Evolutionary conservation across 78 protist genomes (phyloP).

Genomic region (Pirum gemmata): DNA sequence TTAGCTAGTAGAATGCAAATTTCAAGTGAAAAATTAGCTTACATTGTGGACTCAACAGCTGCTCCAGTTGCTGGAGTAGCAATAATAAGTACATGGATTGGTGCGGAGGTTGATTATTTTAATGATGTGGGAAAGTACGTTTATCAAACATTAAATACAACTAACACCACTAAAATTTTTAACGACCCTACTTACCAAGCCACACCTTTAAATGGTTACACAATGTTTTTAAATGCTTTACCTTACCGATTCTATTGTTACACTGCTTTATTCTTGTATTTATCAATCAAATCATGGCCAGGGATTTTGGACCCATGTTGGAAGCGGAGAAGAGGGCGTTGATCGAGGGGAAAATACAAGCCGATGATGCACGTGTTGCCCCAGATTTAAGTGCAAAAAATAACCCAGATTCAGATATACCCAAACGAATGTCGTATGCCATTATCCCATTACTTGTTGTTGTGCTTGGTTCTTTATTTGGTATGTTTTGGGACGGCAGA

Average conservation of each 20-base stretch:
- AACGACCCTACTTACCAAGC: no score
- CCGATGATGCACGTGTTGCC: constrained; percentile 1
- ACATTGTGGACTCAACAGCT: constrained; percentile 44
- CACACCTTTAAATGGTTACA: no score
- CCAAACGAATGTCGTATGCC: constrained; percentile 9
- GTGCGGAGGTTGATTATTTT: constrained; percentile 19
- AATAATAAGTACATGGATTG: constrained; percentile 43
- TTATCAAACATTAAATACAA: no score
- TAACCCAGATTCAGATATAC: neutral
- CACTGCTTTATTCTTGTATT: constrained; percentile 19
- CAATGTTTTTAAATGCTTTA: neutral
- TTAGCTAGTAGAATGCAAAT: neutral
- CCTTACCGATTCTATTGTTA: constrained; percentile 4
- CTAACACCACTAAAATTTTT: no score
- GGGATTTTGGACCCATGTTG: constrained; percentile 37
- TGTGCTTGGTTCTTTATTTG: neutral
- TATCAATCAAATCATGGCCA: neutral
- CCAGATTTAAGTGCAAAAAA: neutral
- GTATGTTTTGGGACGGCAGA: constrained; percentile 4
- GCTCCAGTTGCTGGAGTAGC: constrained; percentile 46
- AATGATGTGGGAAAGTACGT: constrained; percentile 4
- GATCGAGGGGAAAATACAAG: neutral
- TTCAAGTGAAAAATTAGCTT: constrained; percentile 28
- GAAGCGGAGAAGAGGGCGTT: neutral
- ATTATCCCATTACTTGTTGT: neutral